Percentiles rank a stretch among this genome's conserved stretches.
Evolutionary conservation across 331 rosid species (phyloP).

Genomic region (Pyrus hybrid): DNA sequence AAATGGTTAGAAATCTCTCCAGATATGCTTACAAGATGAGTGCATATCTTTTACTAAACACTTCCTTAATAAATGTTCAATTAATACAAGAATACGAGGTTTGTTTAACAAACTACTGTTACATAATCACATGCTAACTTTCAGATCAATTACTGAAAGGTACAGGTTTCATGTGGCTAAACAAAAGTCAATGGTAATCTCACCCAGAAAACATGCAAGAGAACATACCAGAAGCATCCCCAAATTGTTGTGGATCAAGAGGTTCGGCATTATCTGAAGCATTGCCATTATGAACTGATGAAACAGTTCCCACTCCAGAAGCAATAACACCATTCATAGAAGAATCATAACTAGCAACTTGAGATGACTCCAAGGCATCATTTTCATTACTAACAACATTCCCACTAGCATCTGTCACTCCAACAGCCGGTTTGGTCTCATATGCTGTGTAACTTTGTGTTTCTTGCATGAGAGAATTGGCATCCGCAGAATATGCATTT

Average conservation of each 20-base stretch:
- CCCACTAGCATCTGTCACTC: slow-evolving; percentile 26
- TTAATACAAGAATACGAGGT: neutral
- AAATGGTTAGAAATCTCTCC: neutral
- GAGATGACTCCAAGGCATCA: slow-evolving; percentile 21
- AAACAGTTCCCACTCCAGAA: slow-evolving; percentile 12
- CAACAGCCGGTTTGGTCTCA: slow-evolving; percentile 31
- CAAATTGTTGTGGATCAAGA: slow-evolving; percentile 48
- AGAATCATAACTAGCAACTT: slow-evolving; percentile 34
- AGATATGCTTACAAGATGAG: neutral
- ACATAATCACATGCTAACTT: neutral
- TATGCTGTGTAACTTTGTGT: slow-evolving; percentile 29
- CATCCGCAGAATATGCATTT: slow-evolving; percentile 31
- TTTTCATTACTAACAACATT: slow-evolving; percentile 25
- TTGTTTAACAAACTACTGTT: neutral
- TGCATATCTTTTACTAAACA: neutral
- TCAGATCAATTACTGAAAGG: neutral
- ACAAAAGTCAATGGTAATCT: neutral
- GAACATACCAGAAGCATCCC: slow-evolving; percentile 63
- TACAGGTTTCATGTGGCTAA: neutral
- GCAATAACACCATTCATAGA: slow-evolving; percentile 40
- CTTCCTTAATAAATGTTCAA: neutral
- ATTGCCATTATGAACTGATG: slow-evolving; percentile 53
- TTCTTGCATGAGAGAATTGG: slow-evolving; percentile 40
- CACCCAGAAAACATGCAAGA: neutral
- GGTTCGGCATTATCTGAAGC: slow-evolving; percentile 34